Base-by-base conservation (phyloP, 495 filamentous ascomycete species). In the Podospora comata region DNA sequence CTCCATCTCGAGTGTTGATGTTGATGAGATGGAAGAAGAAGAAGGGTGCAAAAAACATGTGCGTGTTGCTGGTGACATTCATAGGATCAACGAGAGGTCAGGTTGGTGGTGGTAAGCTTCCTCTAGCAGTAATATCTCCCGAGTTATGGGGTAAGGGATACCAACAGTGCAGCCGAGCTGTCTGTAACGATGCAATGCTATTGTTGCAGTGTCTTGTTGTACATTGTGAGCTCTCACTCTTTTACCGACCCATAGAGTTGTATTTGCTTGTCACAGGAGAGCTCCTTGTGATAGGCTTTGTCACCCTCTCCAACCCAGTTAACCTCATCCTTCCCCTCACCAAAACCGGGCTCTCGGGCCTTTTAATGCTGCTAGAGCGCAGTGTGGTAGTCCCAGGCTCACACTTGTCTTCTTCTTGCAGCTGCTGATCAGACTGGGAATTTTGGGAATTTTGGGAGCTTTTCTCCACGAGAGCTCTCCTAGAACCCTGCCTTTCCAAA, bases 161-260 rank as follows among this genome's bases (percentile, higher is more conserved):
- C 13, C 9, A 48, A 16, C 39, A 13, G 5, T 48, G 9, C 39
- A 48, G 39, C 13, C 39, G 13, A 13, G 39, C 39, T 48, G 39
- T 48, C 39, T 62, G 60, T 34, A 9, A 54, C 59, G 6, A 26
- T 23, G 64, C 53, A 30, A 58, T 58, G 2, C 23, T 18, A 26
- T 56, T 27, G 54, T 3, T 59, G 62, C 11, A 18, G 15, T 53
- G 48, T 23, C 11, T 15, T 0, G 23, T 56, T 20, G 53, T 18
- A 28, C 7, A 30, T 32, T 7, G 53, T 32, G 23, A 65, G 64
- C 18, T 39, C 34, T 60, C 60, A 65, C 32, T 11, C 27, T 18
- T 18, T 75, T 66, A 78, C 26, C 75, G 39, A 0, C 76, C 75
- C 55, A 75, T 57, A 27, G 76, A 71, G 39, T 70, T 67, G 64